Conservation (phyloP, 495 filamentous ascomycete species). For the Hypoxylon lienhwacheense region DNA sequence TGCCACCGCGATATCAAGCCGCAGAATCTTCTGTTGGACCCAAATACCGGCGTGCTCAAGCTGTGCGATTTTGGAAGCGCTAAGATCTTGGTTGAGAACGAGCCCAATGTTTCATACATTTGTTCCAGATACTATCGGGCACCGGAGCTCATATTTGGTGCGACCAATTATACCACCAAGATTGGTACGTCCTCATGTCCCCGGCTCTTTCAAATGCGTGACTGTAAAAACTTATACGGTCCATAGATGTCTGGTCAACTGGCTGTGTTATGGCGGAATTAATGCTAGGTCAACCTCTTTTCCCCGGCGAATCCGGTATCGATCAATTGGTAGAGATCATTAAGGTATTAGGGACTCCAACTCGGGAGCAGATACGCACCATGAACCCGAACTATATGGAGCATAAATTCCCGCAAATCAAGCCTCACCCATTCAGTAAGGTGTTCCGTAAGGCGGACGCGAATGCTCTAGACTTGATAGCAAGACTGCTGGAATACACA, state of each 20-base stretch:
- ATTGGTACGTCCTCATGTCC: conserved; percentile 71
- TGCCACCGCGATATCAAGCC: conserved; percentile 99
- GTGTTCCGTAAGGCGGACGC: conserved; percentile 93
- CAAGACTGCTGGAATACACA: conserved; percentile 90
- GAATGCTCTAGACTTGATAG: conserved; percentile 94
- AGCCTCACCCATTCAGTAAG: conserved; percentile 98
- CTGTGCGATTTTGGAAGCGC: conserved; percentile 98
- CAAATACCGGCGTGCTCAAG: conserved; percentile 87
- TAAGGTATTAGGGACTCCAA: conserved; percentile 97
- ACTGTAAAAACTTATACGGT: conserved; percentile 14
- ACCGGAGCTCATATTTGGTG: conserved; percentile 97
- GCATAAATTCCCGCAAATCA: conserved; percentile 99
- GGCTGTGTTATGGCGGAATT: conserved; percentile 99
- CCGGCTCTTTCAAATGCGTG: not conserved
- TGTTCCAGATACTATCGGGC: conserved; percentile 99
- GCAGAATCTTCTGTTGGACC: conserved; percentile 93
- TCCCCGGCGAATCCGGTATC: conserved; percentile 98
- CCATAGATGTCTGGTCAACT: conserved; percentile 97
- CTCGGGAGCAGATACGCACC: conserved; percentile 97
- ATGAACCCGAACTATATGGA: conserved; percentile 99
- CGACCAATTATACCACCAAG: conserved; percentile 99
- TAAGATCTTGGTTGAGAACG: conserved; percentile 98
- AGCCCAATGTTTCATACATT: conserved; percentile 99
- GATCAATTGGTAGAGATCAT: conserved; percentile 99
- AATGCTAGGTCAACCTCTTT: conserved; percentile 97